These are phyloP conservation scores for Monosporozyma siamensis DNA, from an alignment of 805 yeast genomes.

Conservation along the genomic window DNA sequence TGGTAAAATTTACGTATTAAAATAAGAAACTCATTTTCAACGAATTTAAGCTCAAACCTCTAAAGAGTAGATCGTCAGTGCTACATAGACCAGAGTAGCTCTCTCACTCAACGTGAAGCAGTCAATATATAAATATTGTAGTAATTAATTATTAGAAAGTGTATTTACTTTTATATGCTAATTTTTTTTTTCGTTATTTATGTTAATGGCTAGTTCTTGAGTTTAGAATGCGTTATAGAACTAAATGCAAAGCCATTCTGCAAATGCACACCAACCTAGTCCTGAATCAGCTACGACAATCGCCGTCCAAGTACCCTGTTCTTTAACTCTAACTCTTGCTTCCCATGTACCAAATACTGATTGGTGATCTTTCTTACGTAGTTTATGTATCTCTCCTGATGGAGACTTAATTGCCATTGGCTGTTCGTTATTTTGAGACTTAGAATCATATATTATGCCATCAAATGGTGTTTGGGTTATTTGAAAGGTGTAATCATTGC, in stretches of 20 bases:
- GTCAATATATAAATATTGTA: too few relatives aligned
- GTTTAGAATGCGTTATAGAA: too few relatives aligned
- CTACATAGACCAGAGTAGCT: too few relatives aligned
- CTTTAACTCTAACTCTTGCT: conserved; percentile 50
- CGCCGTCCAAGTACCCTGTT: conserved; percentile 76
- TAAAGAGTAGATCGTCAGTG: too few relatives aligned
- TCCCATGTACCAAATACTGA: conserved; percentile 50
- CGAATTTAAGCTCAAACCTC: too few relatives aligned
- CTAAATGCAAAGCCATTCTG: conserved; percentile 76
- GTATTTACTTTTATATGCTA: too few relatives aligned
- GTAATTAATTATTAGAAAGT: too few relatives aligned
- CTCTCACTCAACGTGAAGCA: too few relatives aligned
- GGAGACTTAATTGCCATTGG: conserved; percentile 76
- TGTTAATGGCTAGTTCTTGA: too few relatives aligned
- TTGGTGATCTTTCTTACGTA: conserved; percentile 41
- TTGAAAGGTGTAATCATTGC: conserved; percentile 56
- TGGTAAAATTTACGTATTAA: too few relatives aligned
- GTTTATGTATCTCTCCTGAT: conserved; percentile 61
- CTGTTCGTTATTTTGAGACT: conserved; percentile 33
- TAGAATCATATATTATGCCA: conserved; percentile 32
- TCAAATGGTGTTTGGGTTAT: conserved; percentile 53
- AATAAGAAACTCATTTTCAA: too few relatives aligned
- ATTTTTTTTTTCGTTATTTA: too few relatives aligned
- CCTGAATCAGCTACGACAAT: conserved; percentile 71
- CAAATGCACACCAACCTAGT: conserved; percentile 76